These are phyloP conservation scores for Neocatenulostroma microsporum DNA, from an alignment of 2,329 filamentous ascomycete species.

Conservation along the genomic window DNA sequence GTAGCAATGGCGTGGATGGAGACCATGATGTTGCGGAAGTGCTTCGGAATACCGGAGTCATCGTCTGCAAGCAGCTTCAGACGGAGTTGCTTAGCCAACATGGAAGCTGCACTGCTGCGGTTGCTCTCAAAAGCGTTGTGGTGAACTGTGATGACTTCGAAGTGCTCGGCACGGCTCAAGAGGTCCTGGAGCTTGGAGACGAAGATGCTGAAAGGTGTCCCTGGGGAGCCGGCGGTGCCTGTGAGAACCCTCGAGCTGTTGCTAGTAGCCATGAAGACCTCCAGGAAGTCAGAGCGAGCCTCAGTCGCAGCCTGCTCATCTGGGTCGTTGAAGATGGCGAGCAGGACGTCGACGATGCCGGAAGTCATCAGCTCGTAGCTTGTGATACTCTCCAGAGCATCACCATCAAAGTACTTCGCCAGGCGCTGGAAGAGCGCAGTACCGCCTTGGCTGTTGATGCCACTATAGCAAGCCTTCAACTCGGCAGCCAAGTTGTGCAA, in stretches of 20 bases:
- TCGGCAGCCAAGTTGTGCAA: conserved; percentile 64
- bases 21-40: conserved; percentile 93
- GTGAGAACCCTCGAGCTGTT: conserved; percentile 56
- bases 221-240: conserved; percentile 58
- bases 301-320: conserved; percentile 48
- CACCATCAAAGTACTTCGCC: conserved; percentile 77
- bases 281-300: conserved; percentile 75
- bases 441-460: conserved; percentile 37
- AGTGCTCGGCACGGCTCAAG: conserved; percentile 92
- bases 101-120: conserved; percentile 82
- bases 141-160: conserved; percentile 92
- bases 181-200: conserved; percentile 93
- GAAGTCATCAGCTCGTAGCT: conserved; percentile 91
- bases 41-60: conserved; percentile 76
- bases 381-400: conserved; percentile 86
- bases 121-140: conserved; percentile 86
- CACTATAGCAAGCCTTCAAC: conserved; percentile 63
- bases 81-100: conserved; percentile 92
- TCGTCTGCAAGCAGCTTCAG: conserved; percentile 84
- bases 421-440: conserved; percentile 64
- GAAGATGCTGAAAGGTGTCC: conserved; percentile 81
- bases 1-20: conserved; percentile 97
- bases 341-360: conserved; percentile 73
- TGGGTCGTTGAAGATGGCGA: conserved; percentile 71
- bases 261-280: conserved; percentile 79